These are phyloP conservation scores for Silene latifolia DNA, from an alignment of 148 eudicot species.

Conservation along the genomic window DNA sequence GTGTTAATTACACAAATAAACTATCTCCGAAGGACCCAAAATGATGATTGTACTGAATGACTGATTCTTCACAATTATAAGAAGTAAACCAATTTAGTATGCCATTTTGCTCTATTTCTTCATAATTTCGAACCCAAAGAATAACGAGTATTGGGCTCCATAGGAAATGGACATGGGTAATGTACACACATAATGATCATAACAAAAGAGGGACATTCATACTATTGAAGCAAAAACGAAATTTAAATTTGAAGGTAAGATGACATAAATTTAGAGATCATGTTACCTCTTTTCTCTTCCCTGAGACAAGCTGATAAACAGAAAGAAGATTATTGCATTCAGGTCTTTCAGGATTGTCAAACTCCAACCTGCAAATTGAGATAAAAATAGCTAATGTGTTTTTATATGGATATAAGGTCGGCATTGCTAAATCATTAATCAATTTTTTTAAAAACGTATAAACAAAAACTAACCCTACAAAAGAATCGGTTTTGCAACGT, in stretches of 20 bases:
- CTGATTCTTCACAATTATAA: background rate
- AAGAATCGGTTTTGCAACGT: slow-evolving; percentile 97
- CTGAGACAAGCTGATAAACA: slow-evolving; percentile 80
- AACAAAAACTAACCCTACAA: slow-evolving; percentile 51
- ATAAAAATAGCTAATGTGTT: slow-evolving; percentile 1
- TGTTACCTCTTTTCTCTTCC: slow-evolving; percentile 81
- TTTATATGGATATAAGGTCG: background rate
- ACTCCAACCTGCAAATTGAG: slow-evolving; percentile 51
- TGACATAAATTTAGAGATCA: background rate
- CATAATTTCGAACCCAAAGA: background rate
- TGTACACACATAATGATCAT: background rate
- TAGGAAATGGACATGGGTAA: background rate
- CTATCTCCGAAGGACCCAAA: background rate
- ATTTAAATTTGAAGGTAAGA: background rate
- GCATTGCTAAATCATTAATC: background rate
- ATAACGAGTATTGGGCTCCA: background rate
- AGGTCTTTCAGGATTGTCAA: slow-evolving; percentile 85
- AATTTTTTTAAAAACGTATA: background rate
- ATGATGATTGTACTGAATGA: background rate
- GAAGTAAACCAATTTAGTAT: background rate
- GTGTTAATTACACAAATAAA: background rate
- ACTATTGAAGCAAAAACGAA: background rate
- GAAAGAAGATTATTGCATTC: slow-evolving; percentile 95
- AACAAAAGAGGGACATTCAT: background rate
- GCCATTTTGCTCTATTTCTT: background rate